These are phyloP conservation scores for Tolypocladium ovalisporum DNA, from an alignment of 2,329 filamentous ascomycete genomes.

Conservation along the genomic window DNA sequence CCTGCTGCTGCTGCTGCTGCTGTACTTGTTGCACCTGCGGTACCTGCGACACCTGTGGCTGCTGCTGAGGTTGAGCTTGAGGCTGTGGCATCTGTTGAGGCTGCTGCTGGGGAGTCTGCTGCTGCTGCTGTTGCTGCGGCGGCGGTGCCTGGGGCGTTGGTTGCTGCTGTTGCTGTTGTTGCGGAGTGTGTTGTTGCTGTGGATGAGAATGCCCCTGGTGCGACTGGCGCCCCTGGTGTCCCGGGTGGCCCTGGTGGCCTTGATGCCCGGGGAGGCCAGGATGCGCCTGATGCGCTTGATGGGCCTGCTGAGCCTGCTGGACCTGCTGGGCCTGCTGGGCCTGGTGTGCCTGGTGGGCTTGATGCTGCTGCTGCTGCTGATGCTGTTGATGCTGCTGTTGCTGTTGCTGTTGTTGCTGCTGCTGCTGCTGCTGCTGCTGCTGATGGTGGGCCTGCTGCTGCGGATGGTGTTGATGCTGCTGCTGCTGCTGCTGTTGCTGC, in stretches of 20 bases:
- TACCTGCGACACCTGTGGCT: conserved; percentile 7
- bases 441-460: conserved; percentile 19
- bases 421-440: conserved; percentile 18
- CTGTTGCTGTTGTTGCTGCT: conserved; percentile 11
- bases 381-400: conserved; percentile 8
- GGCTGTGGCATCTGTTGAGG: conserved; percentile 14
- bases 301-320: conserved; percentile 14
- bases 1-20: conserved; percentile 19
- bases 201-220: conserved; percentile 13
- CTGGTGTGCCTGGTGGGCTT: conserved; percentile 15
- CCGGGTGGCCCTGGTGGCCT: conserved; percentile 10
- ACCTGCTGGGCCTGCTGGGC: conserved; percentile 12
- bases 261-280: conserved; percentile 11
- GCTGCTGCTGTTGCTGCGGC: conserved; percentile 14
- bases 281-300: conserved; percentile 9
- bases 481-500: conserved; percentile 19
- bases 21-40: conserved; percentile 14
- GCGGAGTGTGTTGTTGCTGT: conserved; percentile 16
- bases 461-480: conserved; percentile 17
- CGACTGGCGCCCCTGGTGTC: conserved; percentile 13
- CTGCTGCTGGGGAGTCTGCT: conserved; percentile 10
- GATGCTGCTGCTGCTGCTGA: conserved; percentile 5
- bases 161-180: conserved; percentile 14
- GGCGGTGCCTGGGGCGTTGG: conserved; percentile 13
- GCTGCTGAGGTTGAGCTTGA: conserved; percentile 5